phyloP scores from a whole-genome alignment of 345 rosid species.

The Lepidium didymum region DNA sequence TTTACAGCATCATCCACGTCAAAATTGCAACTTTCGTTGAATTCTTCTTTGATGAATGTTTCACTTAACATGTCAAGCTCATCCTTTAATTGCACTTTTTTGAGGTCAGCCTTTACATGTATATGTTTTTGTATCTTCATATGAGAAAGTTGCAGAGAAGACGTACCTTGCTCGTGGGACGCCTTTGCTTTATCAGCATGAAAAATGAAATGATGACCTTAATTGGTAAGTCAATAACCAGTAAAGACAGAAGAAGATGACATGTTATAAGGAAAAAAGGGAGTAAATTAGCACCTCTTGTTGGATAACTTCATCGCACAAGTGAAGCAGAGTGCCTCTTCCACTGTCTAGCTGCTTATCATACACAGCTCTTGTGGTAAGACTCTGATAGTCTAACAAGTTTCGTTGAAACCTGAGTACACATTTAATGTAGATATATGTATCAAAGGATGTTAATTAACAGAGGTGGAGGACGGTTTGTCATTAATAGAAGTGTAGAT shows the following conservation, averaged over 20 bases:
- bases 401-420: slow-evolving; percentile 59
- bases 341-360: slow-evolving; percentile 87
- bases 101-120: not conserved
- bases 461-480: not conserved
- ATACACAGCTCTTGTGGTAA: slow-evolving; percentile 62
- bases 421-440: not conserved
- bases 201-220: slow-evolving; percentile 66
- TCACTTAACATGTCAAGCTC: slow-evolving; percentile 58
- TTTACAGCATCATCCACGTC: slow-evolving; percentile 72
- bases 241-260: not conserved
- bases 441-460: not conserved
- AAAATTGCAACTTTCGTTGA: slow-evolving; percentile 54
- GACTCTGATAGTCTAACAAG: slow-evolving; percentile 60
- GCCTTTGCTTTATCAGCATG: slow-evolving; percentile 55
- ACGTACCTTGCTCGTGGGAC: slow-evolving; percentile 30
- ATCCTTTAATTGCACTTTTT: slow-evolving; percentile 3
- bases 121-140: not conserved
- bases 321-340: slow-evolving; percentile 76
- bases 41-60: slow-evolving; percentile 47
- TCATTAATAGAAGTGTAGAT: not conserved
- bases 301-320: slow-evolving; percentile 71
- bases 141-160: not conserved
- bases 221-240: not conserved
- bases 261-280: not conserved
- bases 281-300: slow-evolving; percentile 39